Evolutionary conservation across 164 flowering plant genomes (phyloP), one percentile per base, ranked within the genome.

Genomic region (Magnolia officinalis): DNA sequence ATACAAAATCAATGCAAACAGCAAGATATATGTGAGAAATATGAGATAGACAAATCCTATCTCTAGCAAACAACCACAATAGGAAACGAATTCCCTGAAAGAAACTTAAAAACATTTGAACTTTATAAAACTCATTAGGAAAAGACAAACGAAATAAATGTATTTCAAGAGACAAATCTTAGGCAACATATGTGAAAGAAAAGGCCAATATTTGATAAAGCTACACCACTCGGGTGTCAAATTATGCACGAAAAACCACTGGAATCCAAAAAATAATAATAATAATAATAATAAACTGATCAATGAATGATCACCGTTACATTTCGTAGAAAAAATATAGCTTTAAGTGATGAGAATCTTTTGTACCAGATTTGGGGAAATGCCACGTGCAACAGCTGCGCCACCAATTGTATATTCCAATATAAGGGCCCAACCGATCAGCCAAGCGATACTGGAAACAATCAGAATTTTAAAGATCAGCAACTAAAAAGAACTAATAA

Each of bases 321-420:
- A 37, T 37, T 37, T 37, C 10, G 16, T 8, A 55, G 13, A 16
- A 55, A 55, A 55, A 11, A 7, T 64, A n/a, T 64, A 64, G 67
- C 23, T 64, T 21, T 23, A 50, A 50, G 13, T 10, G 58, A 50
- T 9, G n/a, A 24, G 67, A 68, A 71, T 71, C 71, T 63, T 76
- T 59, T 6, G 37, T 26, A 94, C 99, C 93, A 96, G 86, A 86
- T 96, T 96, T 73, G 98, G 99, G 19, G 99, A 88, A 82, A 96
- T 88, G 81, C 99, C 99, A 70, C 99, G 92, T 50, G 97, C 97
- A 82, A 96, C 96, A n/a, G 98, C 92, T 19, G 99, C 78, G 50
- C 99, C 97, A 51, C 99, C 96, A 77, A 96, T 87, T 18, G 98
- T 94, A 79, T 96, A 96, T 78, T 96, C 99, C 87, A 96, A 83